Evolutionary conservation across 2,329 filamentous ascomycete genomes (phyloP), one percentile per base, ranked within the genome.

Genomic region (Aspergillus udagawae): DNA sequence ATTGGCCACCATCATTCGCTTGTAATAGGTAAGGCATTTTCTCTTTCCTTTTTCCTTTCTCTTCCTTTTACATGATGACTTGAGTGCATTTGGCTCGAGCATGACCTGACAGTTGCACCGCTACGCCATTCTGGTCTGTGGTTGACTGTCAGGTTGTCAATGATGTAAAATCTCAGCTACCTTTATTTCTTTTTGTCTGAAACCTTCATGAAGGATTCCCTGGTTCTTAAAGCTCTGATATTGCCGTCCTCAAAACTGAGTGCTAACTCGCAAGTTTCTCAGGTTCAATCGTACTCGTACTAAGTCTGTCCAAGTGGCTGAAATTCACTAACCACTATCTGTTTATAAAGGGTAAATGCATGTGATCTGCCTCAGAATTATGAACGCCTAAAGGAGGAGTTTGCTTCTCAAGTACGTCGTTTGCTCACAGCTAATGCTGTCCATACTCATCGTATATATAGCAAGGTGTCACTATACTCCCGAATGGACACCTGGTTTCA

Each of bases 81-180:
- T 93, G 93, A 97, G 93, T 92, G 93, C 93, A 97, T 97, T 97
- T 97, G 93, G 93, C 93, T 97, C 91, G 93, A 97, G 93, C 83
- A 96, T 92, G 86, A 86, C 81, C 77, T 80, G 82, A 79, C 78
- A 79, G 73, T 76, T 70, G 55, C 77, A 77, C 80, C 80, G 81
- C 81, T 77, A 79, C 77, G 81, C 88, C 89, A 86, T 96, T 88
- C 84, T 93, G 91, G 88, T 82, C 79, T 78, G 78, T 79, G 68
- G 67, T 71, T 72, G 65, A 74, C 79, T 76, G 75, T 80, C 79
- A 79, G 80, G 81, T 83, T 85, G 88, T 96, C 93, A 84, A 85
- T 97, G 93, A 97, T 97, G 93, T 95, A 89, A 96, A 86, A 82
- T 87, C 90, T 94, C 88, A 91, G 93, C 93, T 97, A 97, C 93